Conservation (phyloP, 371 early-diverging fungal genomes). For the Capillidium heterosporum region DNA sequence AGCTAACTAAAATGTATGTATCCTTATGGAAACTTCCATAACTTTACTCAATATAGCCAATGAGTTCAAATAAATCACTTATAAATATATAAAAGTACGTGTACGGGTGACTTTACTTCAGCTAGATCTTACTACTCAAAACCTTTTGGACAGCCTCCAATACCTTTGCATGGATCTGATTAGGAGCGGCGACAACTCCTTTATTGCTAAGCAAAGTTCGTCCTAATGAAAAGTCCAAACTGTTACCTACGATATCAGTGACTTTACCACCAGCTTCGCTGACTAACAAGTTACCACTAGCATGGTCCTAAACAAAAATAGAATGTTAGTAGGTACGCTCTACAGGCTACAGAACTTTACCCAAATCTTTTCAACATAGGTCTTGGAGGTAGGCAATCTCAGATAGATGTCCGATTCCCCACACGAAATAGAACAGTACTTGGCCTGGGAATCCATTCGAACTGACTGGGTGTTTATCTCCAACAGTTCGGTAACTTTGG, state of each 20-base stretch:
- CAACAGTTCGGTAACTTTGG: conserved; percentile 50
- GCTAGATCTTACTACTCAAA: too few relatives aligned
- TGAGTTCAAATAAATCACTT: too few relatives aligned
- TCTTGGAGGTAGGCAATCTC: conserved; percentile 53
- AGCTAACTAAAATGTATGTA: too few relatives aligned
- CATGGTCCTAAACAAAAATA: conserved; percentile 58
- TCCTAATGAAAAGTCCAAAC: conserved; percentile 77
- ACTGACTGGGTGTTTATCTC: conserved; percentile 55
- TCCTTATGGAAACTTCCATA: too few relatives aligned
- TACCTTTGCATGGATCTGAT: conserved; percentile 36
- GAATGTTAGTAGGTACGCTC: background rate
- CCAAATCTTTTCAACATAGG: conserved; percentile 95
- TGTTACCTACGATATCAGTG: conserved; percentile 62
- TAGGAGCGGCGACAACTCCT: conserved; percentile 74
- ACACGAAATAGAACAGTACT: conserved; percentile 69
- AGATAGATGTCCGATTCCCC: conserved; percentile 88
- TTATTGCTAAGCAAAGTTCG: conserved; percentile 63
- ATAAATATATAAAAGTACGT: too few relatives aligned
- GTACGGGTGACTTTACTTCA: too few relatives aligned
- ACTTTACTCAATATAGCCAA: too few relatives aligned
- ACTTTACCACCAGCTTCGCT: conserved; percentile 89
- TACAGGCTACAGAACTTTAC: conserved; percentile 16
- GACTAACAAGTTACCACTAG: conserved; percentile 74
- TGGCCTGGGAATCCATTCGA: conserved; percentile 92
- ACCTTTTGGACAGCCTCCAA: conserved; percentile 46